Percentiles rank a stretch among this genome's conserved stretches.
Evolutionary conservation across 2,329 filamentous ascomycete genomes (phyloP).

Genomic region (Scedosporium apiospermum): DNA sequence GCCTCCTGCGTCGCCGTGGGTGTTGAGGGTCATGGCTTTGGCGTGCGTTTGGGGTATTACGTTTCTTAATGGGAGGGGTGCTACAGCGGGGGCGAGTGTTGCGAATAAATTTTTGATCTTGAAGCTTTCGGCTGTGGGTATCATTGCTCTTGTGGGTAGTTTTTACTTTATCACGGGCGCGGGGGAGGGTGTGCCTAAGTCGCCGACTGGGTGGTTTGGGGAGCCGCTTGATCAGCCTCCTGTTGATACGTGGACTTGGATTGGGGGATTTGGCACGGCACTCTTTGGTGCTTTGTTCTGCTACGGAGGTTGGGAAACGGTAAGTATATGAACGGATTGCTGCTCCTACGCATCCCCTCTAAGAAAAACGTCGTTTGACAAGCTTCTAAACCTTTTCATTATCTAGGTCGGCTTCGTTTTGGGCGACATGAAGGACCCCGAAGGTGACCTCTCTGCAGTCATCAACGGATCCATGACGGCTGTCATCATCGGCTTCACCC

Average conservation of each 20-base stretch:
- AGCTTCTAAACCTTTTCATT: too few relatives aligned
- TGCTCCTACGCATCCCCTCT: conserved; percentile 1
- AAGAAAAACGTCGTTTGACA: too few relatives aligned
- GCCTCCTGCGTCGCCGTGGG: conserved; percentile 76
- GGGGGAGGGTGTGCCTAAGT: conserved; percentile 25
- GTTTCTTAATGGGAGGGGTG: conserved; percentile 81
- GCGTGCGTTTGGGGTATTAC: conserved; percentile 69
- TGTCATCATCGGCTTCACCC: conserved; percentile 80
- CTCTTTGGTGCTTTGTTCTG: conserved; percentile 95
- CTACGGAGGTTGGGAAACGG: conserved; percentile 98
- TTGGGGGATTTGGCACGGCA: conserved; percentile 41
- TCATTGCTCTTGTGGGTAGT: conserved; percentile 12
- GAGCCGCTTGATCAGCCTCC: conserved; percentile 9
- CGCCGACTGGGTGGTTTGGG: conserved; percentile 21
- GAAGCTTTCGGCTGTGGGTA: conserved; percentile 73
- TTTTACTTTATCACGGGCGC: conserved; percentile 18
- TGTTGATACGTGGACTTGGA: conserved; percentile 22
- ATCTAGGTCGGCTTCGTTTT: conserved; percentile 14
- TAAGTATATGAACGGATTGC: conserved; percentile 35
- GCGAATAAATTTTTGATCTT: conserved; percentile 94
- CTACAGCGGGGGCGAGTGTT: conserved; percentile 73
- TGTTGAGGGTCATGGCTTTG: conserved; percentile 81
- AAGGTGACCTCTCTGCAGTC: conserved; percentile 86
- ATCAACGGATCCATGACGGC: conserved; percentile 95
- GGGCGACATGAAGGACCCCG: conserved; percentile 72